Evolutionary conservation across 2,329 filamentous ascomycete genomes (phyloP).

Genomic region (Chrysoporthe puriensis): DNA sequence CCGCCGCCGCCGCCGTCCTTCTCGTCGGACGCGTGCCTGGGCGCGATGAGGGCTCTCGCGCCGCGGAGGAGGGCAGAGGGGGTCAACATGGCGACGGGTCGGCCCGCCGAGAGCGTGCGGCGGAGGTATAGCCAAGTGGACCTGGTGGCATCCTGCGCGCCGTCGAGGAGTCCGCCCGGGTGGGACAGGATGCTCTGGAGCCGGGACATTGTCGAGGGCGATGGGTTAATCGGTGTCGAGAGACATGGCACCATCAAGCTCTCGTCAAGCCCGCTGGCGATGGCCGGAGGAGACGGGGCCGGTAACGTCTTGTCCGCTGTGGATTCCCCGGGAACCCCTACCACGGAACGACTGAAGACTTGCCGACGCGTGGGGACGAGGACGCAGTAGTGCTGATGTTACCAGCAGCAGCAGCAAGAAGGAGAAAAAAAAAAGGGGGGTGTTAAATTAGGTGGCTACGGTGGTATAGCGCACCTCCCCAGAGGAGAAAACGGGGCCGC

Average conservation of each 20-base stretch:
- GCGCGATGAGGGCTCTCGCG: background rate
- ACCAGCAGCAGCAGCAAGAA: background rate
- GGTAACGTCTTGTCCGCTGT: too few species aligned
- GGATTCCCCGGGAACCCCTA: too few species aligned
- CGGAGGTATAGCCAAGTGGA: conserved; percentile 1
- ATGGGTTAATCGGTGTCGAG: conserved; percentile 12
- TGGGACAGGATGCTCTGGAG: conserved; percentile 17
- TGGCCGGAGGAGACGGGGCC: too few species aligned
- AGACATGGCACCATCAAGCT: too few species aligned
- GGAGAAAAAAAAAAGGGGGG: background rate
- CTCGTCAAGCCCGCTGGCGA: too few species aligned
- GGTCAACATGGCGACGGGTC: conserved; percentile 15
- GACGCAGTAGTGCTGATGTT: background rate
- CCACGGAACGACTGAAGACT: too few species aligned
- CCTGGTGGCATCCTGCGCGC: conserved; percentile 6
- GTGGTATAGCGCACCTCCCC: background rate
- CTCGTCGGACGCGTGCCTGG: conserved; percentile 19
- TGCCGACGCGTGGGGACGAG: background rate
- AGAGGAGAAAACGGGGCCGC: background rate
- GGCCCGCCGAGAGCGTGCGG: conserved; percentile 10
- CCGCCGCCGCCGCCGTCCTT: conserved; percentile 10
- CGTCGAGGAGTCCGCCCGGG: conserved; percentile 22
- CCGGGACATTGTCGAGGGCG: conserved; percentile 14
- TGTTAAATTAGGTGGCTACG: background rate
- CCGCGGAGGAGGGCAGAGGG: conserved; percentile 6